Evolutionary conservation across 495 filamentous ascomycete genomes (phyloP).

Genomic region (Xylaria cubensis): DNA sequence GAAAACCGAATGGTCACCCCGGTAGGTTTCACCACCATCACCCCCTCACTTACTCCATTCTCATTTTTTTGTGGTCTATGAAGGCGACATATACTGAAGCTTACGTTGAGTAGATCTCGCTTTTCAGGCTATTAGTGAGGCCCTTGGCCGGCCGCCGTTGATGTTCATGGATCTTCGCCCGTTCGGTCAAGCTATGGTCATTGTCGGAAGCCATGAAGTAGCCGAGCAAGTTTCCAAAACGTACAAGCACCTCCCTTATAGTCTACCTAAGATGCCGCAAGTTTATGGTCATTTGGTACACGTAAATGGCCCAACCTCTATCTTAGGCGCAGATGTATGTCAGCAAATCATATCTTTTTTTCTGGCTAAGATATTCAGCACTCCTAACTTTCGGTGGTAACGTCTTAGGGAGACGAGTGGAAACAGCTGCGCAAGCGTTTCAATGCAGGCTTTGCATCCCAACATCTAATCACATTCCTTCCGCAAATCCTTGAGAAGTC

Average conservation of each 20-base stretch:
- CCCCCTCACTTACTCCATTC: too few species aligned
- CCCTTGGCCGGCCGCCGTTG: too few species aligned
- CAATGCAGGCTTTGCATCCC: slow-evolving; percentile 40
- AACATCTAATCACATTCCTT: slow-evolving; percentile 39
- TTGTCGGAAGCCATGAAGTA: slow-evolving; percentile 52
- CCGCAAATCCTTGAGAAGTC: slow-evolving; percentile 39
- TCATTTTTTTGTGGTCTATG: too few species aligned
- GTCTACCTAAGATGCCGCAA: slow-evolving; percentile 50
- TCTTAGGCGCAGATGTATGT: slow-evolving; percentile 43
- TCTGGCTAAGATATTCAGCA: background rate
- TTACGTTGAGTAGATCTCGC: too few species aligned
- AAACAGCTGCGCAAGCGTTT: slow-evolving; percentile 40
- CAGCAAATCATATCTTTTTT: background rate
- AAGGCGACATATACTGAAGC: too few species aligned
- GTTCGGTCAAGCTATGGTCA: slow-evolving; percentile 34
- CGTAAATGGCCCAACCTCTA: slow-evolving; percentile 48
- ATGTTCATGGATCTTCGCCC: too few species aligned
- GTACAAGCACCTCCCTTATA: slow-evolving; percentile 49
- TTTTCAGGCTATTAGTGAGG: too few species aligned
- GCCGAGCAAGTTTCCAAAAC: slow-evolving; percentile 50
- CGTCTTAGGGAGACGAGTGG: slow-evolving; percentile 36
- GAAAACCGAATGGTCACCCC: too few species aligned
- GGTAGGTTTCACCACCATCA: too few species aligned
- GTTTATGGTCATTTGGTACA: slow-evolving; percentile 36
- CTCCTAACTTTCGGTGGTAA: background rate